phyloP scores from a whole-genome alignment of 2,329 filamentous ascomycete genomes.

The Apiospora arundinis region DNA sequence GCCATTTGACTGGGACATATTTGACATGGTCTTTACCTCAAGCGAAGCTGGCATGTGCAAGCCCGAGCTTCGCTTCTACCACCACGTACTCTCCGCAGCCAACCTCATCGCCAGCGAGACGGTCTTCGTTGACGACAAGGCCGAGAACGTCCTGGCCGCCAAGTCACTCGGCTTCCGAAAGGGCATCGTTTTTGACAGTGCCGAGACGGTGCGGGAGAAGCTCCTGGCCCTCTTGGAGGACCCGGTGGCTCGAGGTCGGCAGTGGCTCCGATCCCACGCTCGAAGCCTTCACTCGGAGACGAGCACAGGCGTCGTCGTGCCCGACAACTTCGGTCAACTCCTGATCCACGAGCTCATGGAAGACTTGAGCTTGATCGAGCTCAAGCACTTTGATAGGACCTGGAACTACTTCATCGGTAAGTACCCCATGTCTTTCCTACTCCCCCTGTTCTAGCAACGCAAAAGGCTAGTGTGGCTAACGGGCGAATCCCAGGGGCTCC shows the following conservation, averaged over 20 bases:
- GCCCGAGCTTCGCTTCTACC: conserved; percentile 12
- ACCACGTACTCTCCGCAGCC: neutral
- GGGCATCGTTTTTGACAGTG: neutral
- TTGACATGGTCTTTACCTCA: neutral
- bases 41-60: conserved; percentile 10
- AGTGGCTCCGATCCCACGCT: neutral
- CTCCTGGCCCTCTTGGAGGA: neutral
- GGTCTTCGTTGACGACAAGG: conserved; percentile 12
- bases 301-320: conserved; percentile 11
- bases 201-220: neutral
- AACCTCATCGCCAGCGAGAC: neutral
- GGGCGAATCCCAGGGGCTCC: neutral
- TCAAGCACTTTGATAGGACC: conserved; percentile 5
- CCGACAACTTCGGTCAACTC: conserved; percentile 11
- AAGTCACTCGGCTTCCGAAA: conserved; percentile 10
- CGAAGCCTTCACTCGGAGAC: conserved; percentile 1
- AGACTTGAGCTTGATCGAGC: neutral
- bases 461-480: neutral
- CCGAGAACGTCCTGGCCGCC: conserved; percentile 12
- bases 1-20: conserved; percentile 5
- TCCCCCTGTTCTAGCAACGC: neutral
- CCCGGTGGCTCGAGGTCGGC: neutral
- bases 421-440: neutral
- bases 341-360: conserved; percentile 11
- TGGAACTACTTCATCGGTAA: conserved; percentile 17